Percentiles rank a stretch among this genome's conserved stretches.
These are phyloP conservation scores for Chlorophyllum brunneum DNA, from an alignment of 768 basidiomycete species.

Conservation along the genomic window DNA sequence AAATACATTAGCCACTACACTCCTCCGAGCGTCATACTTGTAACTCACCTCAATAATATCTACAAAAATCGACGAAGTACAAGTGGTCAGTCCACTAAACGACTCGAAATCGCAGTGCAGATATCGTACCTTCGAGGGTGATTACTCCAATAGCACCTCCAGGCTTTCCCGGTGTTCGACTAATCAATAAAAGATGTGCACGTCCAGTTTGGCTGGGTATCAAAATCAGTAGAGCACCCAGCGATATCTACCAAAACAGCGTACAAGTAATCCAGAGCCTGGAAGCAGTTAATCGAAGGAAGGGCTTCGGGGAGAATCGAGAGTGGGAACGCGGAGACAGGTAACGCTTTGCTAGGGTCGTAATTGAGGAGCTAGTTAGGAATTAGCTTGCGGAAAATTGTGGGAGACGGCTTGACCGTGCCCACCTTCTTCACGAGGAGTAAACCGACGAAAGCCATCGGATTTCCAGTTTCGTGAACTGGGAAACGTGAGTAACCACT, in stretches of 20 bases:
- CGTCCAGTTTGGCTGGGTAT: conserved; percentile 80
- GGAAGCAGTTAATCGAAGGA: conserved; percentile 89
- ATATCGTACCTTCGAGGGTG: conserved; percentile 68
- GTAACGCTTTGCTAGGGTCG: conserved; percentile 75
- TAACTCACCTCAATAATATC: conserved; percentile 68
- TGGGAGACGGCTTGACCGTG: conserved; percentile 5
- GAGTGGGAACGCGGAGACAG: conserved; percentile 72
- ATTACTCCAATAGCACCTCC: conserved; percentile 91
- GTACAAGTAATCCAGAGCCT: conserved; percentile 90
- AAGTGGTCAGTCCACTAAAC: background rate
- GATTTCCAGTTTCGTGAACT: conserved; percentile 69
- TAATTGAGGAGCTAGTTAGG: conserved; percentile 71
- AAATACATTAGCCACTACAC: conserved; percentile 12
- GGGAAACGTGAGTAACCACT: conserved; percentile 94
- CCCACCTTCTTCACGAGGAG: conserved; percentile 77
- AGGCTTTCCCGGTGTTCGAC: conserved; percentile 72
- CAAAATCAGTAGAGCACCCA: background rate
- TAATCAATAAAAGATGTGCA: conserved; percentile 86
- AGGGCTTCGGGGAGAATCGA: conserved; percentile 87
- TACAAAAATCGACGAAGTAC: conserved; percentile 20
- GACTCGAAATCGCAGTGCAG: background rate
- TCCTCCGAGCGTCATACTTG: background rate
- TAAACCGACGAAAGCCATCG: conserved; percentile 72
- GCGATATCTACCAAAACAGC: conserved; percentile 16
- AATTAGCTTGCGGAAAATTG: background rate